Evolutionary conservation across 2,329 filamentous ascomycete species (phyloP).

Genomic region (Macroventuria anomochaeta): DNA sequence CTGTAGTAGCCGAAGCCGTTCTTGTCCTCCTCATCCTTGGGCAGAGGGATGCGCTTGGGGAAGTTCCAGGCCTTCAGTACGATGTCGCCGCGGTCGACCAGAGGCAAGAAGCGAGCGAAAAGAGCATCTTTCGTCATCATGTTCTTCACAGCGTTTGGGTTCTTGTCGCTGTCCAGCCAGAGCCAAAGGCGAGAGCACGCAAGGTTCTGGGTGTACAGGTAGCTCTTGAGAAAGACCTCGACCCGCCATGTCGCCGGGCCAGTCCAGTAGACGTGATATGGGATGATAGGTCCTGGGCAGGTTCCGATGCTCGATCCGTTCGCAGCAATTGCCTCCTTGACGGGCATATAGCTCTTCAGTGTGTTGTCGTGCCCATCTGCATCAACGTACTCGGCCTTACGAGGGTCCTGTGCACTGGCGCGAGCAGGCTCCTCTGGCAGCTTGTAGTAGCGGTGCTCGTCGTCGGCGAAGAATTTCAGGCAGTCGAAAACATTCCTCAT

Average conservation of each 20-base stretch:
- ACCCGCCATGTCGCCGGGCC: slow-evolving; percentile 64
- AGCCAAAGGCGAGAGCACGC: slow-evolving; percentile 61
- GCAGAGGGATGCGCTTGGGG: slow-evolving; percentile 59
- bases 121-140: slow-evolving; percentile 60
- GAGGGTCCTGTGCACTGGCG: slow-evolving; percentile 52
- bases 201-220: slow-evolving; percentile 64
- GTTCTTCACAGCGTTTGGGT: slow-evolving; percentile 58
- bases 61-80: slow-evolving; percentile 61
- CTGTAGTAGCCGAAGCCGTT: slow-evolving; percentile 60
- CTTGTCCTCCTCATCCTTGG: slow-evolving; percentile 55
- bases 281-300: slow-evolving; percentile 62
- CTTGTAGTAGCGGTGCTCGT: slow-evolving; percentile 59
- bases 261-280: slow-evolving; percentile 65
- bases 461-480: slow-evolving; percentile 58
- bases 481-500: slow-evolving; percentile 62
- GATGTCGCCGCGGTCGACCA: slow-evolving; percentile 62
- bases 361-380: slow-evolving; percentile 53
- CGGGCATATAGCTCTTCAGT: slow-evolving; percentile 46
- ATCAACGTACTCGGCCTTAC: slow-evolving; percentile 51
- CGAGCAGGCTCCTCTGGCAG: slow-evolving; percentile 51
- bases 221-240: slow-evolving; percentile 63
- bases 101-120: slow-evolving; percentile 60
- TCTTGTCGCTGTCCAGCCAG: slow-evolving; percentile 62
- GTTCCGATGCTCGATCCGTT: slow-evolving; percentile 55
- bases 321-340: slow-evolving; percentile 43